Evolutionary conservation across 2,329 filamentous ascomycete species (phyloP).

Genomic region (Colletotrichum musae): DNA sequence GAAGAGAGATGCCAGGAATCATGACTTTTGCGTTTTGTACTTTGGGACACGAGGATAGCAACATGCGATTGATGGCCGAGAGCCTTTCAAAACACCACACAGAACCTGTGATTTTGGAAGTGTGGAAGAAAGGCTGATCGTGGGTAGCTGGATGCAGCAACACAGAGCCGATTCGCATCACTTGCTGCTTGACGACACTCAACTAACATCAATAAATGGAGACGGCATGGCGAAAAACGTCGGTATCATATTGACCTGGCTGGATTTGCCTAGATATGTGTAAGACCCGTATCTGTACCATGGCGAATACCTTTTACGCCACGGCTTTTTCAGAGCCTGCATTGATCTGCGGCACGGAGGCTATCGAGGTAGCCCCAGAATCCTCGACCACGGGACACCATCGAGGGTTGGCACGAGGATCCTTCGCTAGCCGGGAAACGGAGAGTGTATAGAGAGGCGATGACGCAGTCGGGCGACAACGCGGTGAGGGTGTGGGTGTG

Average conservation of each 20-base stretch:
- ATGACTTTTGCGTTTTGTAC: background rate
- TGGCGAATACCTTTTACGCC: conserved; percentile 66
- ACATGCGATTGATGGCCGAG: background rate
- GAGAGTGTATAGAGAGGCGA: background rate
- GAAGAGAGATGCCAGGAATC: background rate
- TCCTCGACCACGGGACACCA: conserved; percentile 61
- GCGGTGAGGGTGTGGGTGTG: conserved; percentile 22
- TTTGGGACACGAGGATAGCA: background rate
- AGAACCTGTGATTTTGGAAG: background rate
- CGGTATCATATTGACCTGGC: conserved; percentile 19
- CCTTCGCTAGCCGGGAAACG: conserved; percentile 67
- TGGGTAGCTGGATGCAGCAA: background rate
- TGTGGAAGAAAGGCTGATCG: background rate
- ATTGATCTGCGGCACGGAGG: conserved; percentile 71
- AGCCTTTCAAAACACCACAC: no score
- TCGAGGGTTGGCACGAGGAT: conserved; percentile 63
- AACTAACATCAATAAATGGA: background rate
- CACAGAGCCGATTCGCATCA: background rate
- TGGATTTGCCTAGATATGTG: conserved; percentile 51
- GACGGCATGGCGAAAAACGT: background rate
- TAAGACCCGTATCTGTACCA: conserved; percentile 78
- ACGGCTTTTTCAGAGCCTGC: conserved; percentile 74
- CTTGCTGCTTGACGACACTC: background rate
- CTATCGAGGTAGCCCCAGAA: conserved; percentile 71
- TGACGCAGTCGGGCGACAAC: conserved; percentile 11